Conservation (phyloP, 1,284 basidiomycete genomes). For the Chalciporus sp. region DNA sequence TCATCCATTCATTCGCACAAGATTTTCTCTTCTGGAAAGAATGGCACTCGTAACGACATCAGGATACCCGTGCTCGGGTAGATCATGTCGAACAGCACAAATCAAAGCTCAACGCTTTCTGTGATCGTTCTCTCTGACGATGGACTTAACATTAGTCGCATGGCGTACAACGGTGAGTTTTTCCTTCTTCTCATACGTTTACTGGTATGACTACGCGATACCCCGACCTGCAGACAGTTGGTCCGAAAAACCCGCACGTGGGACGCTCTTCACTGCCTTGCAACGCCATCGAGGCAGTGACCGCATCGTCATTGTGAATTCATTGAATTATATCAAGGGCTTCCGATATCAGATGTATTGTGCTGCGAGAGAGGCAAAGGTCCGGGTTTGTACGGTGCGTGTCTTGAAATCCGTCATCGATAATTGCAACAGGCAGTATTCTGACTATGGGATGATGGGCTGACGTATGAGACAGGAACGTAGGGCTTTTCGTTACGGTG, state of each 20-base stretch:
- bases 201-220: not conserved
- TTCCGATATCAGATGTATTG: constrained; percentile 99
- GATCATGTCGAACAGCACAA: constrained; percentile 72
- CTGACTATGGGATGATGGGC: constrained; percentile 37
- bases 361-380: constrained; percentile 85
- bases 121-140: constrained; percentile 84
- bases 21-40: not conserved
- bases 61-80: constrained; percentile 91
- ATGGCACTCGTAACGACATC: constrained; percentile 96
- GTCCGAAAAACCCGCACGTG: constrained; percentile 89
- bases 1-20: not conserved
- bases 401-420: not conserved
- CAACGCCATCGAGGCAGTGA: constrained; percentile 74
- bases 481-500: constrained; percentile 37
- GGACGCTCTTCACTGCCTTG: constrained; percentile 83
- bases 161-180: constrained; percentile 74
- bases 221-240: constrained; percentile 60
- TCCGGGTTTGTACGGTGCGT: constrained; percentile 87
- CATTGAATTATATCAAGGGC: constrained; percentile 95
- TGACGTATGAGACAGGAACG: constrained; percentile 74
- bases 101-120: constrained; percentile 56
- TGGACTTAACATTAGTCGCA: constrained; percentile 62
- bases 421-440: not conserved
- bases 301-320: constrained; percentile 87
- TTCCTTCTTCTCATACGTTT: not conserved